These are phyloP conservation scores for Torulaspora pretoriensis DNA, from an alignment of 1,139 yeast genomes.

Conservation along the genomic window DNA sequence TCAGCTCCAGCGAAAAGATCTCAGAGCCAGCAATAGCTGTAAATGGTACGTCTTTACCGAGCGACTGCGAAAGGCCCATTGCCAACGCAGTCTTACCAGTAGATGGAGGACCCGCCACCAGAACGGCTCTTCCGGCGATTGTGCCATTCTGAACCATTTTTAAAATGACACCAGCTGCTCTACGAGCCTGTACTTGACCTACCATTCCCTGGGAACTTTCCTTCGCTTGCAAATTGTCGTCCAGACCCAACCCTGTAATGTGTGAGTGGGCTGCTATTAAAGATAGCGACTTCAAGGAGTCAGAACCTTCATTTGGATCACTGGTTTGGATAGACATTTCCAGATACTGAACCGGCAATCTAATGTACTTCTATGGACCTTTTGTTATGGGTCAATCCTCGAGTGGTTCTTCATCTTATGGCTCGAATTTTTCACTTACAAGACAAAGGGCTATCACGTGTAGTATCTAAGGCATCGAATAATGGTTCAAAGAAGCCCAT, in stretches of 20 bases:
- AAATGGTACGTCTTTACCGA: constrained; percentile 91
- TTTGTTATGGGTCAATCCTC: not conserved
- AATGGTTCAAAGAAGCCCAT: not conserved
- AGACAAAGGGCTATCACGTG: not conserved
- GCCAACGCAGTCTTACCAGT: constrained; percentile 99
- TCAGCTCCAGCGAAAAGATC: constrained; percentile 81
- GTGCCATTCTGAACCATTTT: constrained; percentile 92
- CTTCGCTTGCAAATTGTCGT: constrained; percentile 81
- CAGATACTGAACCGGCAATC: not conserved
- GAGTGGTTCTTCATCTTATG: not conserved
- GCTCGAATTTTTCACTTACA: constrained; percentile 1
- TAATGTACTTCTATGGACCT: not conserved
- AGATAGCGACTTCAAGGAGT: constrained; percentile 52
- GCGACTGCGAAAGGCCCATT: constrained; percentile 86
- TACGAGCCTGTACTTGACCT: constrained; percentile 91
- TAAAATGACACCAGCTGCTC: constrained; percentile 90
- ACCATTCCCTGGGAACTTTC: constrained; percentile 90
- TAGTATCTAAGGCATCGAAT: not conserved
- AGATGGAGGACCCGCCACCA: constrained; percentile 97
- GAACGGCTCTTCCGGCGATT: constrained; percentile 94
- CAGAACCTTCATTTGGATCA: constrained; percentile 42
- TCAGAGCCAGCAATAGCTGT: constrained; percentile 95
- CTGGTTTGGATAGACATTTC: constrained; percentile 44
- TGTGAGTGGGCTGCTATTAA: constrained; percentile 96
- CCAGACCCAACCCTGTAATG: constrained; percentile 90